A percentile compares a stretch with the other conserved stretches of the same genome.
These are phyloP conservation scores for Avena insularis DNA, from an alignment of 176 grass and related monocot species.

Conservation along the genomic window DNA sequence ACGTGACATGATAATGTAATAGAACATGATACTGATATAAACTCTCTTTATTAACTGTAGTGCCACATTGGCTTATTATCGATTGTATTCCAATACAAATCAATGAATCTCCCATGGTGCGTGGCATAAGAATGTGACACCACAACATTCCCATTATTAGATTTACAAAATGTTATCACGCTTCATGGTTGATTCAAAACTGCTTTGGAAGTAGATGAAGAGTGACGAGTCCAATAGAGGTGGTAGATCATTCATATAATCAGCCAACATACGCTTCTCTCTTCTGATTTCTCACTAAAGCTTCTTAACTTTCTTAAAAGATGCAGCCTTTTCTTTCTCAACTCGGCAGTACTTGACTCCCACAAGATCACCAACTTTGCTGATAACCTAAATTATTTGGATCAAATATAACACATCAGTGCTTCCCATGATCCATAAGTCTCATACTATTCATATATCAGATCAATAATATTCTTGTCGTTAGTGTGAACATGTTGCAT, in stretches of 20 bases:
- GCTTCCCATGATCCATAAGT: background rate
- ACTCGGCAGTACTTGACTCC: slow-evolving; percentile 89
- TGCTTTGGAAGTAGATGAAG: slow-evolving; percentile 29
- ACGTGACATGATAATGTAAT: background rate
- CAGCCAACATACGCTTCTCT: slow-evolving; percentile 24
- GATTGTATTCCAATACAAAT: background rate
- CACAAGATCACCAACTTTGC: slow-evolving; percentile 90
- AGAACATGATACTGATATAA: background rate
- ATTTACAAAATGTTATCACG: background rate
- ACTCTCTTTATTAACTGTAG: background rate
- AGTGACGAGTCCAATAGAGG: slow-evolving; percentile 10
- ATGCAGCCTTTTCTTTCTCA: slow-evolving; percentile 62
- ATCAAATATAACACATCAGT: slow-evolving; percentile 23
- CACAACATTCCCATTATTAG: background rate
- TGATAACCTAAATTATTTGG: slow-evolving; percentile 71
- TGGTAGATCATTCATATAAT: slow-evolving; percentile 38
- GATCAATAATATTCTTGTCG: background rate
- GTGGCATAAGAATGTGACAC: background rate
- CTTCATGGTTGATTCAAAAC: background rate
- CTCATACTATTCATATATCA: background rate
- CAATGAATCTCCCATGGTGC: background rate
- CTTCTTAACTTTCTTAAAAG: slow-evolving; percentile 67
- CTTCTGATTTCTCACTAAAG: slow-evolving; percentile 43
- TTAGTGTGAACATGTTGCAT: slow-evolving; percentile 30
- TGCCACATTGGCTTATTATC: background rate